Base-by-base conservation (phyloP, 495 filamentous ascomycete genomes). In the Hypoxylon crocopeplum region DNA sequence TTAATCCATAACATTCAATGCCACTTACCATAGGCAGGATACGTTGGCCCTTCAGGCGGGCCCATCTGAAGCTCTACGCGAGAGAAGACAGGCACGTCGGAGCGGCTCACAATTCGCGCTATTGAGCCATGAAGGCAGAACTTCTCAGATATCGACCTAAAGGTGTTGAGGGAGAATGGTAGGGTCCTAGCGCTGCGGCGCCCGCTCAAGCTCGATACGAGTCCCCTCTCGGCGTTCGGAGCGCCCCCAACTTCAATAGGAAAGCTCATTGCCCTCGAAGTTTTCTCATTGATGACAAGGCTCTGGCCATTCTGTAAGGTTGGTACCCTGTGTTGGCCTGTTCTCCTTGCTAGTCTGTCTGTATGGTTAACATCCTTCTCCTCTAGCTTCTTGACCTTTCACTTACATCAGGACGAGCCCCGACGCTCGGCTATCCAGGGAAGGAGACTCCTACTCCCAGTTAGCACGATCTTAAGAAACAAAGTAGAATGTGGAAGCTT, bases 31-130 rank as follows among this genome's bases (percentile, higher is more conserved):
- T 59, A 56, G 2, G 60, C 50, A 22, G 41, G 38, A 16, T 36
- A 55, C 22, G 15, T 37, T 25, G 7, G n/a, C 7, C 39, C 41
- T 21, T 32, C 34, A 3, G 33, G n/a, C n/a, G 17, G 32, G 1
- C 48, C 21, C 48, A 60, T 64, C 15, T 29, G 10, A 13, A 58
- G 19, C 36, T 57, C 36, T n/a, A 48, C 44, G 11, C 17, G 33
- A 16, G 53, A 62, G 41, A 68, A 65, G 7, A 41, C 16, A 3
- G 65, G 60, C 6, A 62, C 40, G 20, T 68, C 56, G n/a, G 48
- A 45, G 4, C 61, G 48, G n/a, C 44, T 62, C 17, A 68, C 21
- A 8, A 61, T 48, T 25, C 49, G 40, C 7, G 61, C 56, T 47
- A 65, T 60, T 2, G 55, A 65, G 15, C 56, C 37, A 30, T 65